Percentiles rank a stretch among this genome's conserved stretches.
These are phyloP conservation scores for Erysimum cheiranthoides DNA, from an alignment of 345 rosid genomes.

Conservation along the genomic window DNA sequence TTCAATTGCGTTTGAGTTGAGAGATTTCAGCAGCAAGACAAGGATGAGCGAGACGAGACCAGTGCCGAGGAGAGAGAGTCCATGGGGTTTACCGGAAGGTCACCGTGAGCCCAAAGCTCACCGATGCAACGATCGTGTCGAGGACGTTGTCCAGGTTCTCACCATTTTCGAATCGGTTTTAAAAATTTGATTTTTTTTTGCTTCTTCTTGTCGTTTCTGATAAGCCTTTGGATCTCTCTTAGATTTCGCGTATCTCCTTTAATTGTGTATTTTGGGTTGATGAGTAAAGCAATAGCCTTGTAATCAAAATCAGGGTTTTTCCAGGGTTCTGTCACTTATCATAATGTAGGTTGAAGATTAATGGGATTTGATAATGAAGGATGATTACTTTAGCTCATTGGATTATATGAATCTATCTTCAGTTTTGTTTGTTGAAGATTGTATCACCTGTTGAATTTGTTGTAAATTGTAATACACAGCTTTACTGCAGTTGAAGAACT, in stretches of 20 bases:
- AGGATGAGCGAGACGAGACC: constrained; percentile 84
- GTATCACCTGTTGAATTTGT: constrained; percentile 5
- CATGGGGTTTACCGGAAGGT: constrained; percentile 84
- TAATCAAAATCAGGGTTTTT: constrained; percentile 17
- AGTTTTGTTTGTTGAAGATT: constrained; percentile 22
- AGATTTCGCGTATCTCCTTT: neutral
- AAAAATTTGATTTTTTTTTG: neutral
- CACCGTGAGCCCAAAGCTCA: constrained; percentile 91
- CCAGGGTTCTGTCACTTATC: constrained; percentile 20
- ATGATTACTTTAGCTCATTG: neutral
- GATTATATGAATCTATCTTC: neutral
- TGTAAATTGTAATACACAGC: constrained; percentile 7
- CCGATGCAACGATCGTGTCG: constrained; percentile 93
- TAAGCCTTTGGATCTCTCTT: constrained; percentile 24
- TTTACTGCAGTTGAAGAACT: constrained; percentile 1
- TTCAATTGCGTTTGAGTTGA: neutral
- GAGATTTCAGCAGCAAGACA: neutral
- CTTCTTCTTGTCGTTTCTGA: neutral
- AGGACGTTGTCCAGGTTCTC: constrained; percentile 83
- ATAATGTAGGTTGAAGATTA: neutral
- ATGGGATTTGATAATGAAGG: constrained; percentile 11
- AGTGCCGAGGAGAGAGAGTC: constrained; percentile 92
- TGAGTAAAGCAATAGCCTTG: neutral
- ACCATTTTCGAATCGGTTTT: neutral
- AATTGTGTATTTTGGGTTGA: neutral